A percentile compares a stretch with the other conserved stretches of the same genome.
Evolutionary conservation across 768 basidiomycete genomes (phyloP).

Genomic region (Boletellus sp.): DNA sequence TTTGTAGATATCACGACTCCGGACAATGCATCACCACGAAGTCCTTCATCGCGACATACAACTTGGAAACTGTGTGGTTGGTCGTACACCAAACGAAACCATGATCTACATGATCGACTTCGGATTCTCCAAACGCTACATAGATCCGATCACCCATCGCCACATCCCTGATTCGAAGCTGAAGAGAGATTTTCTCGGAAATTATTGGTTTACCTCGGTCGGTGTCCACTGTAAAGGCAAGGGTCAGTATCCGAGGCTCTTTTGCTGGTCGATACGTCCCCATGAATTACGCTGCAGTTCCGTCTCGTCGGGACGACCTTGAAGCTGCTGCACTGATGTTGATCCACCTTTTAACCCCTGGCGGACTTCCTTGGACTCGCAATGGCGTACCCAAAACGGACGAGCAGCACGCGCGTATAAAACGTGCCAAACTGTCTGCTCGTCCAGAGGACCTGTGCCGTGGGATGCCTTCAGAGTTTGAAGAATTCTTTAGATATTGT

Average conservation of each 20-base stretch:
- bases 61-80: constrained; percentile 71
- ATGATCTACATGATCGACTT: constrained; percentile 83
- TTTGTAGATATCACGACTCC: constrained; percentile 62
- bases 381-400: constrained; percentile 76
- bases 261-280: constrained; percentile 13
- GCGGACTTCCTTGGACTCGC: constrained; percentile 73
- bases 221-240: constrained; percentile 74
- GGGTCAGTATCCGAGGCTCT: constrained; percentile 40
- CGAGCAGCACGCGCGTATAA: constrained; percentile 57
- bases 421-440: constrained; percentile 58
- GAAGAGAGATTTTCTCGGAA: constrained; percentile 75
- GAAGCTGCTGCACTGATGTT: constrained; percentile 77
- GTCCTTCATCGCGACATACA: constrained; percentile 78
- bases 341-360: constrained; percentile 74
- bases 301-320: constrained; percentile 74
- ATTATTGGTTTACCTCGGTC: constrained; percentile 82
- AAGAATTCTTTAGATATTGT: constrained; percentile 73
- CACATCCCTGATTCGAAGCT: constrained; percentile 68
- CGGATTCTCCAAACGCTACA: constrained; percentile 76
- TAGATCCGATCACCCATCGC: constrained; percentile 58
- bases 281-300: constrained; percentile 45
- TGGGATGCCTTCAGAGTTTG: constrained; percentile 66
- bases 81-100: constrained; percentile 53
- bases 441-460: constrained; percentile 65
- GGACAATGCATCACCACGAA: constrained; percentile 71